phyloP scores from a whole-genome alignment of 1,139 yeast genomes.

The Candida frijolesensis region DNA sequence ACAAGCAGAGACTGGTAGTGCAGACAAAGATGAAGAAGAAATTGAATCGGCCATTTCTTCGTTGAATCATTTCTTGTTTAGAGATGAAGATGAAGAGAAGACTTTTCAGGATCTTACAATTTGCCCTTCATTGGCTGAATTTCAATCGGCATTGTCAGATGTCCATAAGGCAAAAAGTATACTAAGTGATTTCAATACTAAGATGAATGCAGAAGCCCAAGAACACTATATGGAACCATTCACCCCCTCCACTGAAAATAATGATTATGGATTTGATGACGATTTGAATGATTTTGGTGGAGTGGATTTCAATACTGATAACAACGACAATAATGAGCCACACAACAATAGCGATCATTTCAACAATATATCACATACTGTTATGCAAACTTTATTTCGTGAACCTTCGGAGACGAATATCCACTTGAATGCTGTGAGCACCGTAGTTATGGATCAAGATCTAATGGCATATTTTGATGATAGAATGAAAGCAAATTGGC shows the following conservation, averaged over 20 bases:
- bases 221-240: constrained; percentile 13
- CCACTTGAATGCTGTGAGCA: constrained; percentile 21
- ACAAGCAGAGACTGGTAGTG: constrained; percentile 15
- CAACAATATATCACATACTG: constrained; percentile 25
- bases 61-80: constrained; percentile 28
- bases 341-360: constrained; percentile 23
- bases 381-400: constrained; percentile 26
- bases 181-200: constrained; percentile 49
- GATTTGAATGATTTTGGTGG: constrained; percentile 25
- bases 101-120: constrained; percentile 45
- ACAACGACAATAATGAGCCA: constrained; percentile 16
- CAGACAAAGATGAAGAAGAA: constrained; percentile 26
- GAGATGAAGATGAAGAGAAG: constrained; percentile 32
- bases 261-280: constrained; percentile 26
- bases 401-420: constrained; percentile 19
- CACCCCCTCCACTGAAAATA: constrained; percentile 10
- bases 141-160: constrained; percentile 61
- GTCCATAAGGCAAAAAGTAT: constrained; percentile 56
- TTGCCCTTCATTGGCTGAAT: constrained; percentile 65
- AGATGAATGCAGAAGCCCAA: constrained; percentile 20
- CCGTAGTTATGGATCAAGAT: constrained; percentile 59
- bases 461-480: constrained; percentile 81
- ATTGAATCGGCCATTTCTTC: constrained; percentile 8
- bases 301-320: constrained; percentile 22
- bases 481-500: constrained; percentile 71